These are phyloP conservation scores for Gryganskiella cystojenkinii DNA, from an alignment of 192 early-diverging fungal genomes.

Conservation along the genomic window DNA sequence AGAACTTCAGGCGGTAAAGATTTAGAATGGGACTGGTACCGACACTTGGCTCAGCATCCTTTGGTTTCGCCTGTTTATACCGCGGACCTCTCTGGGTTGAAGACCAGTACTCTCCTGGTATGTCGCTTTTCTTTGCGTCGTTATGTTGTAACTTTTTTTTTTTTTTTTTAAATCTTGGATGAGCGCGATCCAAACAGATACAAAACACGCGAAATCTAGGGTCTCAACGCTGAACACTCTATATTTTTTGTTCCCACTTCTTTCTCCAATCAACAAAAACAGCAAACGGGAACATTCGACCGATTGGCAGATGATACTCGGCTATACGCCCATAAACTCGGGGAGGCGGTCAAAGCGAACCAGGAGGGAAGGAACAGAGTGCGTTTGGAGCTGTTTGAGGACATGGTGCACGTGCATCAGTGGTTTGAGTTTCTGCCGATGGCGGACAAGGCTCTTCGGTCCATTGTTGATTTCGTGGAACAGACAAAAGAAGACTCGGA, in stretches of 20 bases:
- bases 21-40: conserved; percentile 48
- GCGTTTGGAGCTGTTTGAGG: conserved; percentile 29
- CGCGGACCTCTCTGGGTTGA: conserved; percentile 13
- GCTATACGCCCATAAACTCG: conserved; percentile 36
- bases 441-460: conserved; percentile 13
- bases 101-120: conserved; percentile 21
- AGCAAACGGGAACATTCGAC: conserved; percentile 49
- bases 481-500: neutral
- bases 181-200: no score
- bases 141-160: neutral
- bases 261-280: no score
- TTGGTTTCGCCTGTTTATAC: conserved; percentile 36
- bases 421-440: conserved; percentile 43
- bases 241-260: no score
- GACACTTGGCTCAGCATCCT: conserved; percentile 44
- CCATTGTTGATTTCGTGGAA: conserved; percentile 21
- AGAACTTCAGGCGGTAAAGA: conserved; percentile 13
- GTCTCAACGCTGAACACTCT: no score
- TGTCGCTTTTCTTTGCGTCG: neutral
- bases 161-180: neutral
- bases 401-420: conserved; percentile 46
- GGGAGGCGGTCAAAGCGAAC: conserved; percentile 18
- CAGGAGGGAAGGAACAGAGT: no score
- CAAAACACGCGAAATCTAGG: no score
- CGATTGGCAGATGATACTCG: conserved; percentile 38